phyloP scores from a whole-genome alignment of 2,329 filamentous ascomycete genomes.

The Aspergillus carbonarius region DNA sequence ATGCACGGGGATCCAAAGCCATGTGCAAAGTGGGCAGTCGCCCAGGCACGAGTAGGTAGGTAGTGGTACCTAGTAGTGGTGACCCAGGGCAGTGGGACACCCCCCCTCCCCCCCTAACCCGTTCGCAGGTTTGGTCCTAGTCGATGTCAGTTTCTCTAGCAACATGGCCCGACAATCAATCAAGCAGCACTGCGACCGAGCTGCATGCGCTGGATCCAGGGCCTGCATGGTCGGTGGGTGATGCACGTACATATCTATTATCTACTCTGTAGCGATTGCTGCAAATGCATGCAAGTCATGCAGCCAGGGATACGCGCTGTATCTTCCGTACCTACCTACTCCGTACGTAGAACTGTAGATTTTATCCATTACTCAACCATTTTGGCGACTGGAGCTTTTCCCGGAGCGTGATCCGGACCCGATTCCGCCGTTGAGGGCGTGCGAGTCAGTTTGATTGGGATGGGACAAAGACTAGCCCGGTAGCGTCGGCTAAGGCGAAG shows the following conservation, averaged over 20 bases:
- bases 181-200: not conserved
- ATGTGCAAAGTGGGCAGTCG: not conserved
- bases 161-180: not conserved
- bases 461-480: constrained; percentile 5
- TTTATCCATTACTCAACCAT: not conserved
- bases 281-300: not conserved
- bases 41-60: not conserved
- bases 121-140: not conserved
- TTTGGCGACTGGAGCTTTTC: not conserved
- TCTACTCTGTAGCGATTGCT: not conserved
- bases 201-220: not conserved
- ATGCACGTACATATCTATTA: too few species aligned
- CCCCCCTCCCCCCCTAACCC: not conserved
- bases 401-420: not conserved
- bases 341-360: too few species aligned
- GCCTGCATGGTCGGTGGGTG: not conserved
- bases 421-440: not conserved
- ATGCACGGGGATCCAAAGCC: constrained; percentile 2
- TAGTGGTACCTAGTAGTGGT: not conserved
- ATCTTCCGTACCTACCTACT: too few species aligned
- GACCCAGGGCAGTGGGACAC: constrained; percentile 10
- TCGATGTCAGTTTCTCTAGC: not conserved
- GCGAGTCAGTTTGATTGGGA: constrained; percentile 17
- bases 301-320: not conserved
- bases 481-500: not conserved